Conservation (phyloP, 2,329 filamentous ascomycete species). For the Aspergillus sp. region DNA sequence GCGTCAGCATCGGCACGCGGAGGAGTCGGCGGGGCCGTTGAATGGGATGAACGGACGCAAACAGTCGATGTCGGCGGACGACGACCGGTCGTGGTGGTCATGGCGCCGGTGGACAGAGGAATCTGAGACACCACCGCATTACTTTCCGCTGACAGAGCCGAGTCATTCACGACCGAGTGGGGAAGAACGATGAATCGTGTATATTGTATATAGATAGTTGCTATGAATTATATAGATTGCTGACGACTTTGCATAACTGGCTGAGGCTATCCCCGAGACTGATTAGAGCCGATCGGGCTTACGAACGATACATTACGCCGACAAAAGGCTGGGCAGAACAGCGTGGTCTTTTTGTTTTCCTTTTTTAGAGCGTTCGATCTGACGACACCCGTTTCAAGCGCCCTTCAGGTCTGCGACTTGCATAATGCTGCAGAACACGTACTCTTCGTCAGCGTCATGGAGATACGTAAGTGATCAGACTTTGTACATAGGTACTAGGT, state of each 20-base stretch:
- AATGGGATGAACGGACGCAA: slow-evolving; percentile 19
- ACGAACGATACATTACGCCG: background rate
- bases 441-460: too few relatives aligned
- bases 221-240: background rate
- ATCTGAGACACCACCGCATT: slow-evolving; percentile 14
- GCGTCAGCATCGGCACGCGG: slow-evolving; percentile 2
- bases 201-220: slow-evolving; percentile 7
- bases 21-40: slow-evolving; percentile 14
- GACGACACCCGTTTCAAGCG: too few relatives aligned
- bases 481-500: too few relatives aligned
- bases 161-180: background rate
- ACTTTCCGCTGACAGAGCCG: slow-evolving; percentile 27
- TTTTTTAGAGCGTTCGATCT: too few relatives aligned
- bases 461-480: too few relatives aligned
- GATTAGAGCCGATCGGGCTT: background rate
- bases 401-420: too few relatives aligned
- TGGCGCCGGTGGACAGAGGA: slow-evolving; percentile 26
- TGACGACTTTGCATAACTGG: too few relatives aligned
- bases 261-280: too few relatives aligned
- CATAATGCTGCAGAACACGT: too few relatives aligned
- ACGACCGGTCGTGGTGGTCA: slow-evolving; percentile 28
- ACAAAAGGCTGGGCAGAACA: background rate
- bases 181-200: background rate
- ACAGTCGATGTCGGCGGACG: slow-evolving; percentile 1
- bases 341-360: too few relatives aligned